Conservation (phyloP, 768 basidiomycete species). For the Russula earlei region DNA sequence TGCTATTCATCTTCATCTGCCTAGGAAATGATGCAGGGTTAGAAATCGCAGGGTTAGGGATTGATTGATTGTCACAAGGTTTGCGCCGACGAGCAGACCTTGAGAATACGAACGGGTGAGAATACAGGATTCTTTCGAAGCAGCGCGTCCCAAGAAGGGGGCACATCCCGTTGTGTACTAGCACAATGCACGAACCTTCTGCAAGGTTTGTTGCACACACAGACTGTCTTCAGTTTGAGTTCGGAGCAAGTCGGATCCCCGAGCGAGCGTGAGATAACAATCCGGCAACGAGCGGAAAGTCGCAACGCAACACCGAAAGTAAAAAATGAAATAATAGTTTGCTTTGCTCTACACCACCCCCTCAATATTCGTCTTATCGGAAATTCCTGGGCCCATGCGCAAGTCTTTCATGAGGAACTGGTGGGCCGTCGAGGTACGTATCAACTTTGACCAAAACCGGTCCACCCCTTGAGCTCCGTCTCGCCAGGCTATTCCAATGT, state of each 20-base stretch:
- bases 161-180: neutral
- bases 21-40: too few species aligned
- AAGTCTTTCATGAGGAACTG: conserved; percentile 18
- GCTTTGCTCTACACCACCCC: neutral
- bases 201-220: too few species aligned
- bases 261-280: neutral
- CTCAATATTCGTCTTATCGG: neutral
- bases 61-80: neutral
- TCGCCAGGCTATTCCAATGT: conserved; percentile 21
- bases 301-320: conserved; percentile 3
- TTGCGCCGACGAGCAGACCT: neutral
- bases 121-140: neutral
- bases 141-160: neutral
- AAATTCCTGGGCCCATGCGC: conserved; percentile 8
- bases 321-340: too few species aligned
- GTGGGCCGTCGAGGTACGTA: conserved; percentile 20
- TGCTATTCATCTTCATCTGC: too few species aligned
- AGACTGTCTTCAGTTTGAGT: too few species aligned
- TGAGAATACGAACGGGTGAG: neutral
- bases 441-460: neutral
- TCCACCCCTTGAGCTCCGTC: neutral
- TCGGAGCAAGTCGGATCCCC: neutral
- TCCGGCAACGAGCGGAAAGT: conserved; percentile 6
- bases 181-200: neutral
- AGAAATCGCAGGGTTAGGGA: too few species aligned